Evolutionary conservation across 2,329 filamentous ascomycete genomes (phyloP), one percentile per base, ranked within the genome.

Genomic region (Sporothrix humicola): DNA sequence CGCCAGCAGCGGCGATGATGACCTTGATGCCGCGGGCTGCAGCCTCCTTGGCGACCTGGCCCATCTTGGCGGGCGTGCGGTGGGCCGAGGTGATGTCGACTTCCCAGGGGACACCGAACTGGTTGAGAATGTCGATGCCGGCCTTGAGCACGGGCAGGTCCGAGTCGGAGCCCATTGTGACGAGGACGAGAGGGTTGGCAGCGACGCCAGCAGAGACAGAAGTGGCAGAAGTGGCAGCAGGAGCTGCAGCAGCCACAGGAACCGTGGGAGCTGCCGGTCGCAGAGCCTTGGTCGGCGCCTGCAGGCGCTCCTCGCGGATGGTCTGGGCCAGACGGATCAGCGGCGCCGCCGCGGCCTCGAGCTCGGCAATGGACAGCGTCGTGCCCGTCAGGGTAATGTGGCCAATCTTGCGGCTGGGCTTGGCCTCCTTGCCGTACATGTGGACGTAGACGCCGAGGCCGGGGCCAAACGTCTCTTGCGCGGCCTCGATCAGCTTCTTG

Each of bases 361-460:
- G 82, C n/a, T 92, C 90, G 78, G 91, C 87, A 52, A 87, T 84
- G 6, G 46, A 52, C 79, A 95, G 89, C 0, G 88, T 90, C 13
- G 88, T 85, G 0, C 90, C 90, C 1, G 93, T 92, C 52, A 97
- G 84, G 0, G 95, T 98, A 77, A 99, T 89, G 81, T 99, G 96
- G 12, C 95, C 95, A 84, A 98, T 98, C 82, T 98, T 99, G 63
- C 96, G 91, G 48, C 93, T 92, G 4, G 93, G 93, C 78, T 94
- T 93, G 37, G 94, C 92, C 65, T 89, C 89, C 83, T 98, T 98
- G 79, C 95, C 95, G 83, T 99, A 99, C 65, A 98, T 89, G 79
- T 99, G 95, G 12, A 98, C 87, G 71, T 85, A 87, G 15, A 87
- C 82, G 70, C 86, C 87, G 75, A 85, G 84, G 52, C 61, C 58